phyloP scores from a whole-genome alignment of 2,329 filamentous ascomycete species.

The Dothideomycetes sp. region DNA sequence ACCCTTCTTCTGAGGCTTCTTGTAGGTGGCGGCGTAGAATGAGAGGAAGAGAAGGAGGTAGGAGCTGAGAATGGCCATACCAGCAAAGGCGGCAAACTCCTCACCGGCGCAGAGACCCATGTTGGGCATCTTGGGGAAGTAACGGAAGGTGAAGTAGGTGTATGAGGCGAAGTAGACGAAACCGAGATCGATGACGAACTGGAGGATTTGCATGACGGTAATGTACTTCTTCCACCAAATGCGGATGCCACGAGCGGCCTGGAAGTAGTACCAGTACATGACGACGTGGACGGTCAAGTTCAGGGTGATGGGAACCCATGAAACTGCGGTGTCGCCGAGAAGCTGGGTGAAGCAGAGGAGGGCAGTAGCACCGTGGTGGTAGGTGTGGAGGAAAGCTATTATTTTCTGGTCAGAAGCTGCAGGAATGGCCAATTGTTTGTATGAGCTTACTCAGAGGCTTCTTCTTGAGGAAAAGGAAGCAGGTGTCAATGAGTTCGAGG shows the following conservation, averaged over 20 bases:
- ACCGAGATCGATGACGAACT: slow-evolving; percentile 93
- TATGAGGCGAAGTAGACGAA: slow-evolving; percentile 99
- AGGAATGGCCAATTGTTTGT: no score
- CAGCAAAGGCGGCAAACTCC: slow-evolving; percentile 90
- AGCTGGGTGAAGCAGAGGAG: slow-evolving; percentile 97
- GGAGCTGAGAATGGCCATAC: slow-evolving; percentile 83
- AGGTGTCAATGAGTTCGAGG: slow-evolving; percentile 86
- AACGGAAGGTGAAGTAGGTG: slow-evolving; percentile 91
- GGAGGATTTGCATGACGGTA: slow-evolving; percentile 90
- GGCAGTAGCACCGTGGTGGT: slow-evolving; percentile 94
- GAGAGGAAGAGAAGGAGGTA: slow-evolving; percentile 98
- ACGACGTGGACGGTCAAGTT: slow-evolving; percentile 93
- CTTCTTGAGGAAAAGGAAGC: slow-evolving; percentile 98
- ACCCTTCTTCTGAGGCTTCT: slow-evolving; percentile 68
- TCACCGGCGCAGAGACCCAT: slow-evolving; percentile 82
- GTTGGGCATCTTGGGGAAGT: slow-evolving; percentile 79
- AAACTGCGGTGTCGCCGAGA: slow-evolving; percentile 83
- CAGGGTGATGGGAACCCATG: slow-evolving; percentile 87
- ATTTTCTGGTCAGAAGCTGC: no score
- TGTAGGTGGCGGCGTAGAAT: slow-evolving; percentile 97
- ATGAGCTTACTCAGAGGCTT: slow-evolving; percentile 71
- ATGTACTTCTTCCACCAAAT: slow-evolving; percentile 99
- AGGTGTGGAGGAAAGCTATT: slow-evolving; percentile 86
- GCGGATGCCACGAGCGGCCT: slow-evolving; percentile 85
- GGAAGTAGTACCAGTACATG: slow-evolving; percentile 99